Conservation (phyloP, 2,329 filamentous ascomycete species). For the Botrytis paeoniae region DNA sequence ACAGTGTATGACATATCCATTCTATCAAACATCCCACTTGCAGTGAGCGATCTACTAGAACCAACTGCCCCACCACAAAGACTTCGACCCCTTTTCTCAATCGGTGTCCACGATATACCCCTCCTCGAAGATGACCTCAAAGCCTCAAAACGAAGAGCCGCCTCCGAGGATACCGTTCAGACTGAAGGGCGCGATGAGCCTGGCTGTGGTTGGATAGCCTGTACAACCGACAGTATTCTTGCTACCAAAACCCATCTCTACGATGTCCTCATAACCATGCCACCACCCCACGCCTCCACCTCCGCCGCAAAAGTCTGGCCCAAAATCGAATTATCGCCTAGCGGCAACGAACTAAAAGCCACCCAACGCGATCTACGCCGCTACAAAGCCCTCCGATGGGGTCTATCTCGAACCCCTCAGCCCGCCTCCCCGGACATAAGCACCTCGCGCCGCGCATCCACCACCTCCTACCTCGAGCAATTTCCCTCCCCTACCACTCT, state of each 20-base stretch:
- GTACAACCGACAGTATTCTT: slow-evolving; percentile 92
- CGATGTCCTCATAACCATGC: slow-evolving; percentile 84
- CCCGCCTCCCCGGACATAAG: slow-evolving; percentile 23
- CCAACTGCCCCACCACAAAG: slow-evolving; percentile 59
- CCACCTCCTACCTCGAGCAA: slow-evolving; percentile 22
- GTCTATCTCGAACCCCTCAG: slow-evolving; percentile 48
- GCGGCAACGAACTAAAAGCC: slow-evolving; percentile 66
- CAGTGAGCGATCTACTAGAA: slow-evolving; percentile 67
- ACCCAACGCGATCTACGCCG: slow-evolving; percentile 87
- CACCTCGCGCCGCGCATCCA: slow-evolving; percentile 20
- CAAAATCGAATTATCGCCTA: slow-evolving; percentile 61
- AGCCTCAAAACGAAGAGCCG: slow-evolving; percentile 41
- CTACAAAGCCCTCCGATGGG: slow-evolving; percentile 65
- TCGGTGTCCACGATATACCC: slow-evolving; percentile 90
- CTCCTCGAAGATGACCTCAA: slow-evolving; percentile 64
- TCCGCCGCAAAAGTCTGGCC: slow-evolving; percentile 69
- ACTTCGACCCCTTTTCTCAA: slow-evolving; percentile 80
- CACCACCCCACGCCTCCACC: slow-evolving; percentile 57
- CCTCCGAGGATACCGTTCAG: slow-evolving; percentile 34
- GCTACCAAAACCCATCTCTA: slow-evolving; percentile 82
- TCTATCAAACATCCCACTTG: slow-evolving; percentile 79
- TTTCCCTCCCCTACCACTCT: slow-evolving; percentile 22
- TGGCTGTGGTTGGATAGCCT: slow-evolving; percentile 80
- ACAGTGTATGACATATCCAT: slow-evolving; percentile 95
- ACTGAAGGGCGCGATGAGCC: slow-evolving; percentile 44